These are phyloP conservation scores for Termitomyces sp. DNA, from an alignment of 768 basidiomycete species.

Conservation along the genomic window DNA sequence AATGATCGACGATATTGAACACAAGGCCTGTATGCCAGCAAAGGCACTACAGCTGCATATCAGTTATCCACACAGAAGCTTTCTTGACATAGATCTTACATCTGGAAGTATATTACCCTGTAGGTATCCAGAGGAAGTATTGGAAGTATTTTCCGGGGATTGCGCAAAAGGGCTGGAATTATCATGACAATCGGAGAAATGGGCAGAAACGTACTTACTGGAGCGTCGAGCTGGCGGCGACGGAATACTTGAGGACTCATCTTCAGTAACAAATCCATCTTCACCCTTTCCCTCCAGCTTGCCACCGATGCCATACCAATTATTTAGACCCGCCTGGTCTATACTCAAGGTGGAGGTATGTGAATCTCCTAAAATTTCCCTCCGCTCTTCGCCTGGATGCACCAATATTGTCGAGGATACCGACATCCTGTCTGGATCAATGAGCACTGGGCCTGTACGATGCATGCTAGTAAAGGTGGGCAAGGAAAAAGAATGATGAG, in stretches of 20 bases:
- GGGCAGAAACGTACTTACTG: not conserved
- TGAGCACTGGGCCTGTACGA: slow-evolving; percentile 2
- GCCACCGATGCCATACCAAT: not conserved
- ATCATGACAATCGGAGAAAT: not conserved
- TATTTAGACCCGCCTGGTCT: too few relatives aligned
- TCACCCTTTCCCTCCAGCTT: not conserved
- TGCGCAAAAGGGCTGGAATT: slow-evolving; percentile 10
- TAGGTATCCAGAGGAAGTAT: slow-evolving; percentile 42
- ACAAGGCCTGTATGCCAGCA: slow-evolving; percentile 42
- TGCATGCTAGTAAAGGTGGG: slow-evolving; percentile 29
- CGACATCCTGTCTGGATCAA: slow-evolving; percentile 10
- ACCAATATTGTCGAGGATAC: not conserved
- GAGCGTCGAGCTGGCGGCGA: not conserved
- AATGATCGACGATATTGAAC: slow-evolving; percentile 46
- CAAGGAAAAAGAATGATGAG: slow-evolving; percentile 27
- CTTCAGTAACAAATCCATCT: not conserved
- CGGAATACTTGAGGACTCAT: not conserved
- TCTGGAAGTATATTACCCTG: slow-evolving; percentile 53
- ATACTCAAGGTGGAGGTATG: not conserved
- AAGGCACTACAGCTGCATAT: slow-evolving; percentile 31
- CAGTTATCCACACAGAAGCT: not conserved
- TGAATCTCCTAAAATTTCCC: not conserved
- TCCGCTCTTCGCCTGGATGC: not conserved
- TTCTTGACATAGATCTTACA: slow-evolving; percentile 29
- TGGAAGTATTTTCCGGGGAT: slow-evolving; percentile 22